Base-by-base conservation (phyloP, 2,329 filamentous ascomycete species). In the Coniochaeta sp. region DNA sequence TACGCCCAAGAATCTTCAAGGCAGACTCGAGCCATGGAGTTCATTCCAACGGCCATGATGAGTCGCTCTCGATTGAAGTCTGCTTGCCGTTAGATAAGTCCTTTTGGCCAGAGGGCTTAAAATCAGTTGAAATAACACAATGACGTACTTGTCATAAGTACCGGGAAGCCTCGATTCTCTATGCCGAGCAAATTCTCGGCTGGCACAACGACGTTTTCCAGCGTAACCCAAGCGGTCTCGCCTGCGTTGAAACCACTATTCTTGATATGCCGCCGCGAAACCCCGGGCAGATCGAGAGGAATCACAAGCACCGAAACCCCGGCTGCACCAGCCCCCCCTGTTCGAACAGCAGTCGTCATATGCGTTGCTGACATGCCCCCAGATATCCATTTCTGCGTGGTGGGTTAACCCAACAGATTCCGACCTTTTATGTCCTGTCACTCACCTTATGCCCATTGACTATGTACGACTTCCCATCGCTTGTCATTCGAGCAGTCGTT, bases 311-410 rank as follows among this genome's bases (percentile, higher is more conserved):
- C 74, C 0, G 82, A 84, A 32, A 87, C 77, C 4, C 84, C 84
- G 2, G 66, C 65, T 58, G 75, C 75, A 12, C 84, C 84, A 0
- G 77, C 70, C 0, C 77, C 80, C 4, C 83, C 82, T 1, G 84
- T 87, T 7, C 84, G 76, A 5, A 86, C 84, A 1, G 85, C 86
- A 14, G 85, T 83, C 0, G 85, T 86, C 69, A 82, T 81, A 68
- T 85, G 84, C 56, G 84, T 79, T 14, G 85, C 82, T 77, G 79
- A 85, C 1, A 83, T 79, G 16, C 77, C 81, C 55, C 84, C 84
- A 1, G 86, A 88, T 64, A 89, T 88, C 84, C 85, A 87, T 69
- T 87, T 87, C 75, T 62, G 32, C 14, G 7, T 16, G 8, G 17
- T 17, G n/a, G 7, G 32, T 36, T 17, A n/a, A 47, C 42, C 44